These are phyloP conservation scores for Smittium mucronatum DNA, from an alignment of 371 early-diverging fungal species.

Conservation along the genomic window DNA sequence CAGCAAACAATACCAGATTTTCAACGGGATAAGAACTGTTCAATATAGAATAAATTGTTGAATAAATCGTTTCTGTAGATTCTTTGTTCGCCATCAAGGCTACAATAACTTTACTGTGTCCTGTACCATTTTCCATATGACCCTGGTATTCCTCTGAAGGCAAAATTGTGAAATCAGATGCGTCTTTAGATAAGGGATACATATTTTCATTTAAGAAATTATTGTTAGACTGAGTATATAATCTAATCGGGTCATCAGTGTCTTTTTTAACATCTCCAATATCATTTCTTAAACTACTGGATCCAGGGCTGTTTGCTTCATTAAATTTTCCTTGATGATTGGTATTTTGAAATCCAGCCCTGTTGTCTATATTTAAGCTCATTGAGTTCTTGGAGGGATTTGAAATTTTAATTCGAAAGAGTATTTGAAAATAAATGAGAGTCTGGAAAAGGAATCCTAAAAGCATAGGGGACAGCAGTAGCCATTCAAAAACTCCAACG, in stretches of 20 bases:
- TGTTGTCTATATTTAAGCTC: not conserved
- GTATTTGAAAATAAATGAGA: slow-evolving; percentile 19
- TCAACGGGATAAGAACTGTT: slow-evolving; percentile 21
- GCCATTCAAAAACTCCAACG: slow-evolving; percentile 27
- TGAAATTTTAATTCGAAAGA: not conserved
- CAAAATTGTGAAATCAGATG: not conserved
- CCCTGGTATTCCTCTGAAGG: not conserved
- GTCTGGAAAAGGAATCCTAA: slow-evolving; percentile 21
- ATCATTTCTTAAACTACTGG: too few relatives aligned
- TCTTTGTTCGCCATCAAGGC: slow-evolving; percentile 21
- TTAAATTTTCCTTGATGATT: not conserved
- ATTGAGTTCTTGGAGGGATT: not conserved
- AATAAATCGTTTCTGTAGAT: slow-evolving; percentile 18
- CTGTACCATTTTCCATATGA: not conserved
- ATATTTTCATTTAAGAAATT: not conserved
- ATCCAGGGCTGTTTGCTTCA: not conserved
- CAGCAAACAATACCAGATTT: slow-evolving; percentile 23
- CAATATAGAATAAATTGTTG: slow-evolving; percentile 25
- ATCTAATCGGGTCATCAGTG: not conserved
- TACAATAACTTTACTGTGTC: slow-evolving; percentile 10
- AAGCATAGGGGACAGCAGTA: slow-evolving; percentile 24
- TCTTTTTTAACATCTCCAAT: not conserved
- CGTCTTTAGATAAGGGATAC: not conserved
- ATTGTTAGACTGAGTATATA: not conserved
- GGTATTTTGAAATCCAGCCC: not conserved